Evolutionary conservation across 352 stramenopile genomes (phyloP).

Genomic region (Pythium sukuiense): DNA sequence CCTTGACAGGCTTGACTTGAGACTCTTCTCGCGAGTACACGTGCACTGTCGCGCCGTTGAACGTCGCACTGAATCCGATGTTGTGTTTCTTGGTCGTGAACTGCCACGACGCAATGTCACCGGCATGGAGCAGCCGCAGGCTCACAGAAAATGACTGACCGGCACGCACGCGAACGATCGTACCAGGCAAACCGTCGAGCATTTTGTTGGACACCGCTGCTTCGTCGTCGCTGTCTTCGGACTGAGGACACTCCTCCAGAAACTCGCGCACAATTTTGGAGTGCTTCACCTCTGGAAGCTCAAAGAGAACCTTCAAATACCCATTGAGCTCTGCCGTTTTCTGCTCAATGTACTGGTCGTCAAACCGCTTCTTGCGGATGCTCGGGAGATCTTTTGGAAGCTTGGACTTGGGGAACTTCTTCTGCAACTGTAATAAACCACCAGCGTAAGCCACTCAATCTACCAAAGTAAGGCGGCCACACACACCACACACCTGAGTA

Average conservation of each 20-base stretch:
- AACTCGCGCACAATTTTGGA: conserved; percentile 63
- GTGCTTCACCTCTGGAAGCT: conserved; percentile 50
- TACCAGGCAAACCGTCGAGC: conserved; percentile 56
- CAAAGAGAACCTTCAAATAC: conserved; percentile 56
- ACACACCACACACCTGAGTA: conserved; percentile 27
- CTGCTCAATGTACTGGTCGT: conserved; percentile 77
- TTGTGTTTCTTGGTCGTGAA: conserved; percentile 83
- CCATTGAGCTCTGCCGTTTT: conserved; percentile 59
- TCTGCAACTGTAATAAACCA: conserved; percentile 41
- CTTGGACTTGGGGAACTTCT: conserved; percentile 75
- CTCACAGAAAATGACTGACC: conserved; percentile 73
- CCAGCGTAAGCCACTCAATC: too few species aligned
- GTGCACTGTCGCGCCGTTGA: conserved; percentile 56
- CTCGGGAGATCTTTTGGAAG: conserved; percentile 56
- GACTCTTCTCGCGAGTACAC: conserved; percentile 72
- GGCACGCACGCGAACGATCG: conserved; percentile 60
- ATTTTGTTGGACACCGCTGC: conserved; percentile 42
- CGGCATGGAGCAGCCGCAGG: conserved; percentile 37
- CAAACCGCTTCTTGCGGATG: conserved; percentile 71
- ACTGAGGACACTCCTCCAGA: conserved; percentile 49
- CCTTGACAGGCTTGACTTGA: conserved; percentile 60
- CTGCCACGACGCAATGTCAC: conserved; percentile 64
- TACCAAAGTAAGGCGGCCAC: too few species aligned
- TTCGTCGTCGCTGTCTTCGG: conserved; percentile 61
- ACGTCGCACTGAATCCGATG: conserved; percentile 78